Percentiles rank a stretch among this genome's conserved stretches.
Evolutionary conservation across 2,329 filamentous ascomycete species (phyloP).

Genomic region (Gliomastix tumulicola): DNA sequence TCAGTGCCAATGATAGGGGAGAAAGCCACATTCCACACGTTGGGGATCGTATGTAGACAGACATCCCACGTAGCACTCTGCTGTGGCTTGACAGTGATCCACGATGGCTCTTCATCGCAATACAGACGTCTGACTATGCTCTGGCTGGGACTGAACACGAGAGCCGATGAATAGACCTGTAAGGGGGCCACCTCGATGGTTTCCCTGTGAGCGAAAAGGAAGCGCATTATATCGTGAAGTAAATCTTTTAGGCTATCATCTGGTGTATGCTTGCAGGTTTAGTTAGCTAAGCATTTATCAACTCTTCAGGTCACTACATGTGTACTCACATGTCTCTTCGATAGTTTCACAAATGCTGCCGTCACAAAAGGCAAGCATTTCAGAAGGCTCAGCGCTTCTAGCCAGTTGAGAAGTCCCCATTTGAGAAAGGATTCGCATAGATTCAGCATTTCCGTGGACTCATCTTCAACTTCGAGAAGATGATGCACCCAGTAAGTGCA

Average conservation of each 20-base stretch:
- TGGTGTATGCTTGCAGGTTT: no score
- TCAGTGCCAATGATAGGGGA: no score
- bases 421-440: slow-evolving; percentile 10
- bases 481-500: slow-evolving; percentile 13
- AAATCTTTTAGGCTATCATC: no score
- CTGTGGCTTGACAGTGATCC: background rate
- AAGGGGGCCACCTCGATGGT: background rate
- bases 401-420: no score
- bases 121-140: background rate
- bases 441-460: background rate
- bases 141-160: background rate
- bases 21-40: no score
- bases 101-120: background rate
- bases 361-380: no score
- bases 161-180: background rate
- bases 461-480: slow-evolving; percentile 1
- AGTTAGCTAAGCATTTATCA: background rate
- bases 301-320: no score
- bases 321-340: no score
- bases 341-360: no score
- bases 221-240: no score
- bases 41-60: background rate
- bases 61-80: background rate
- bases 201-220: background rate
- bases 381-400: no score